Percentiles rank a stretch among this genome's conserved stretches.
phyloP scores from a whole-genome alignment of 139 green algal species.

The Zygnema cylindricum region DNA sequence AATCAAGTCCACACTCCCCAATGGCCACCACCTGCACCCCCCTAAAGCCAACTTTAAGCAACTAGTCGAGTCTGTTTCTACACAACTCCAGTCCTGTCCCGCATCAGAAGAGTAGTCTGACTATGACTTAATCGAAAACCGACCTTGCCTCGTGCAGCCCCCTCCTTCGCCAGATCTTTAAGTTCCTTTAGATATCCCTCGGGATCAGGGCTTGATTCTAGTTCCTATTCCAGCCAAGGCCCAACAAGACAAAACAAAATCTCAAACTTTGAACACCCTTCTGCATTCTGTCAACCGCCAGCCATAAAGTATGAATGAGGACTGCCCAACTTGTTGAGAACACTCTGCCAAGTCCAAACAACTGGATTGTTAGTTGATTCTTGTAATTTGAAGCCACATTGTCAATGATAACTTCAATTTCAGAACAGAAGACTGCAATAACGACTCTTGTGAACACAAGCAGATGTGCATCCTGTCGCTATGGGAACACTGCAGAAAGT shows the following conservation, averaged over 20 bases:
- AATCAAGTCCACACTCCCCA: constrained; percentile 86
- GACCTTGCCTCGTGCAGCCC: constrained; percentile 71
- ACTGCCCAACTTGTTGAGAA: too few relatives aligned
- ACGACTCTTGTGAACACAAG: too few relatives aligned
- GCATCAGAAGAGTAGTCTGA: too few relatives aligned
- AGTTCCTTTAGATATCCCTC: constrained; percentile 38
- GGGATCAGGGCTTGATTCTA: constrained; percentile 66
- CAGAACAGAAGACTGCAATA: too few relatives aligned
- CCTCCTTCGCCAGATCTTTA: constrained; percentile 65
- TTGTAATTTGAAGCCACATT: too few relatives aligned
- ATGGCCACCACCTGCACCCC: constrained; percentile 74
- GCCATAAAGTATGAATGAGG: too few relatives aligned
- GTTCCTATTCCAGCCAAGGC: constrained; percentile 64
- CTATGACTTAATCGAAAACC: neutral
- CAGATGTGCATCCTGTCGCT: too few relatives aligned
- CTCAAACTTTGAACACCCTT: neutral
- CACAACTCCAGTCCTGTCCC: neutral
- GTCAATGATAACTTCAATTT: too few relatives aligned
- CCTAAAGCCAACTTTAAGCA: neutral
- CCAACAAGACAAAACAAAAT: neutral
- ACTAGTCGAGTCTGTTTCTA: constrained; percentile 21
- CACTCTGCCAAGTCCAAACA: too few relatives aligned
- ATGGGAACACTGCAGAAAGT: too few relatives aligned
- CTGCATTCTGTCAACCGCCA: constrained; percentile 58
- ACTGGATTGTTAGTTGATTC: too few relatives aligned